These are phyloP conservation scores for Globisporangium barbulae DNA, from an alignment of 352 stramenopile genomes.

Conservation along the genomic window DNA sequence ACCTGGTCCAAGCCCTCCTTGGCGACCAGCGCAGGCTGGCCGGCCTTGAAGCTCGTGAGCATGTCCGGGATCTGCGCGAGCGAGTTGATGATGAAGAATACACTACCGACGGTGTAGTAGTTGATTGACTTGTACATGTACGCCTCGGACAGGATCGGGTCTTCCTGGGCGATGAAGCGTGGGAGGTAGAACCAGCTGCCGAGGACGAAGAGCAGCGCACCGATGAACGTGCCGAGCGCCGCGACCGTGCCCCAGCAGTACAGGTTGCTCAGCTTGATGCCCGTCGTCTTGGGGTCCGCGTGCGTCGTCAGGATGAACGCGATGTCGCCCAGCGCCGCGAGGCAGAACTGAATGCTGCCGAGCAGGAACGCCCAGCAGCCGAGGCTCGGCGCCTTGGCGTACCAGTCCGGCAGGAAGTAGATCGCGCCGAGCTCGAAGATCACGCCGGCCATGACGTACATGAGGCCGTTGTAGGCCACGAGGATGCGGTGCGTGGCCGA, in stretches of 20 bases:
- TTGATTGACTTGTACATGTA: slow-evolving; percentile 80
- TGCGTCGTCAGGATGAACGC: slow-evolving; percentile 63
- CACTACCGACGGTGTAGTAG: slow-evolving; percentile 66
- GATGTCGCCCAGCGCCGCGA: slow-evolving; percentile 57
- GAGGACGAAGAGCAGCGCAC: slow-evolving; percentile 70
- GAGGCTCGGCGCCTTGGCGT: slow-evolving; percentile 56
- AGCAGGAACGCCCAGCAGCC: slow-evolving; percentile 78
- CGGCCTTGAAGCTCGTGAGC: slow-evolving; percentile 37
- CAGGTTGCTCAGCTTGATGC: slow-evolving; percentile 55
- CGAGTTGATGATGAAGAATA: slow-evolving; percentile 77
- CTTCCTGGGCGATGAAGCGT: slow-evolving; percentile 59
- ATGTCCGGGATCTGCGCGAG: slow-evolving; percentile 56
- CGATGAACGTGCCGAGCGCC: slow-evolving; percentile 53
- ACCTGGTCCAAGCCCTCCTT: slow-evolving; percentile 29
- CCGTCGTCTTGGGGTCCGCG: slow-evolving; percentile 37
- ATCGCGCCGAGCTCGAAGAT: slow-evolving; percentile 77
- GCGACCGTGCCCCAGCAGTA: slow-evolving; percentile 48
- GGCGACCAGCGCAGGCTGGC: slow-evolving; percentile 11
- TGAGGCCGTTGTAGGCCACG: slow-evolving; percentile 54
- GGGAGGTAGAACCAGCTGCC: slow-evolving; percentile 83
- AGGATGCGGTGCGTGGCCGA: slow-evolving; percentile 44
- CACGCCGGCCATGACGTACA: slow-evolving; percentile 62
- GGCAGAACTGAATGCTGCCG: slow-evolving; percentile 63
- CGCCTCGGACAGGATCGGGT: slow-evolving; percentile 36
- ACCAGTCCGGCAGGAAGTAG: slow-evolving; percentile 78